Evolutionary conservation across 2,329 filamentous ascomycete species (phyloP).

Genomic region (Beauveria australis): DNA sequence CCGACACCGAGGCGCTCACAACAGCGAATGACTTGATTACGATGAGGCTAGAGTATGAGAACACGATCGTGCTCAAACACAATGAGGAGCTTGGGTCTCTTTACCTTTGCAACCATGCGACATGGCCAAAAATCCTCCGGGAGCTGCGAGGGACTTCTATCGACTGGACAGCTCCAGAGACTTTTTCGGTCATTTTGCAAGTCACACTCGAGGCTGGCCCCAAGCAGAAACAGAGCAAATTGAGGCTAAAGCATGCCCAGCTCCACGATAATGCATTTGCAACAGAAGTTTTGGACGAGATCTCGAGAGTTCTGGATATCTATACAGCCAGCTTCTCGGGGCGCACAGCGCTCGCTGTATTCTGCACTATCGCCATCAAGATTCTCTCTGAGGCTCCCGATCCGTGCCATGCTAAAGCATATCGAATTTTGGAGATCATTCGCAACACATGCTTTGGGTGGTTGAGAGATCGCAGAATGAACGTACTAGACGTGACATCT

Average conservation of each 20-base stretch:
- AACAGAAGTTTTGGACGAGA: neutral
- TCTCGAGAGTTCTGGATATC: neutral
- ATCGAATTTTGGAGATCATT: neutral
- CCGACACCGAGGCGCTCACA: neutral
- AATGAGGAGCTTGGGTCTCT: neutral
- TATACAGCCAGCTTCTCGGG: neutral
- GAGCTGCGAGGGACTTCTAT: neutral
- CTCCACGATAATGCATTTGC: neutral
- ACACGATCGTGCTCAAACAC: slow-evolving; percentile 16
- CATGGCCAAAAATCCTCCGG: neutral
- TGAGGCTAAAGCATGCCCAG: neutral
- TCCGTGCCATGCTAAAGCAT: accelerated
- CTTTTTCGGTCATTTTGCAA: neutral
- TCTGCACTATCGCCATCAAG: neutral
- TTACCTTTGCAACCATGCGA: accelerated
- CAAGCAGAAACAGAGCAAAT: neutral
- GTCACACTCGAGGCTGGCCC: neutral
- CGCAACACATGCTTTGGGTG: neutral
- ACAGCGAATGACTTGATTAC: neutral
- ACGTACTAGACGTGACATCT: neutral
- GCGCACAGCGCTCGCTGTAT: neutral
- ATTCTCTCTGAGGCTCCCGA: neutral
- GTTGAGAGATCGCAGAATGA: neutral
- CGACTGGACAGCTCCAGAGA: neutral
- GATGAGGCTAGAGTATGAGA: neutral